A percentile compares a stretch with the other conserved stretches of the same genome.
These are phyloP conservation scores for Trametes meyenii DNA, from an alignment of 768 basidiomycete species.

Conservation along the genomic window DNA sequence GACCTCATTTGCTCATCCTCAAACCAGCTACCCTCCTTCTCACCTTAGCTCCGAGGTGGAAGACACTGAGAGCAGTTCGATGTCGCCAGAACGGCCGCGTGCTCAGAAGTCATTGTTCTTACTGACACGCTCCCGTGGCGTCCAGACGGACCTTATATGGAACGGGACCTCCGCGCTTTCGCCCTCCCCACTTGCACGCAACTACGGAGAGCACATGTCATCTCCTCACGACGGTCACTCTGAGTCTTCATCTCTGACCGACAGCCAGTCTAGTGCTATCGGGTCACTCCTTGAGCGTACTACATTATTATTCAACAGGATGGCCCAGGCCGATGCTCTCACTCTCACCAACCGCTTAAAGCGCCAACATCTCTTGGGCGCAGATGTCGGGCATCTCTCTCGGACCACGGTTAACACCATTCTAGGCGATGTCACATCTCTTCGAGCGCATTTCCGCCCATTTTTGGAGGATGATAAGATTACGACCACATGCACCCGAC, in stretches of 20 bases:
- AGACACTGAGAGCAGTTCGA: conserved; percentile 36
- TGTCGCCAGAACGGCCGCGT: conserved; percentile 40
- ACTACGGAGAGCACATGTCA: conserved; percentile 39
- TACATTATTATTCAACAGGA: conserved; percentile 59
- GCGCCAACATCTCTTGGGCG: conserved; percentile 83
- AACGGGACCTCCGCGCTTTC: conserved; percentile 15
- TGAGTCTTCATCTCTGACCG: conserved; percentile 72
- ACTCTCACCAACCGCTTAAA: conserved; percentile 89
- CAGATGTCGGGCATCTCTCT: conserved; percentile 86
- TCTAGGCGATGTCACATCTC: conserved; percentile 62
- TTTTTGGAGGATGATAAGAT: conserved; percentile 76
- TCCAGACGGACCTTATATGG: conserved; percentile 30
- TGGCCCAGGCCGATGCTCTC: conserved; percentile 78
- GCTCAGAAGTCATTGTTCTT: conserved; percentile 51
- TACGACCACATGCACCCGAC: conserved; percentile 64
- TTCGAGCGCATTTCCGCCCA: conserved; percentile 75
- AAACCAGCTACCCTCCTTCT: conserved; percentile 22
- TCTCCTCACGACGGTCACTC: conserved; percentile 63
- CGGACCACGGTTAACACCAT: conserved; percentile 78
- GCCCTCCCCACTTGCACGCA: conserved; percentile 34
- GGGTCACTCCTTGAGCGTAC: conserved; percentile 66
- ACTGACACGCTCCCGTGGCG: conserved; percentile 52
- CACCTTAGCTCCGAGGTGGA: conserved; percentile 46
- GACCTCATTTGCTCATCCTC: conserved; percentile 30
- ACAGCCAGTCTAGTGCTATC: conserved; percentile 53